These are phyloP conservation scores for Penicillium sp. DNA, from an alignment of 2,329 filamentous ascomycete genomes.

Conservation along the genomic window DNA sequence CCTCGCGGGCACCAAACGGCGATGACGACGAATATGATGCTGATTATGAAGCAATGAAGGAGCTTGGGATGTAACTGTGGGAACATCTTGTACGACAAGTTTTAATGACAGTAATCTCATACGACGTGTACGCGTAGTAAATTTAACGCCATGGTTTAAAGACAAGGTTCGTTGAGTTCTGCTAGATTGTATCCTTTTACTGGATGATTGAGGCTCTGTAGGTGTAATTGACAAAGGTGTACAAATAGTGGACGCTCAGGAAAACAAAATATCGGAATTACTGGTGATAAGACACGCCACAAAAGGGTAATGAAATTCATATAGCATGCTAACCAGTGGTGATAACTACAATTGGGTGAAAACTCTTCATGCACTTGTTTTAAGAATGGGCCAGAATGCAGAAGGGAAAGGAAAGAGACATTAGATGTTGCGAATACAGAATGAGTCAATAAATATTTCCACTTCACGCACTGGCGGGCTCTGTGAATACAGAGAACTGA, in stretches of 20 bases:
- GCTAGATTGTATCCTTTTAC: too few species aligned
- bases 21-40: conserved; percentile 51
- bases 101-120: conserved; percentile 6
- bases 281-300: neutral
- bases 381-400: neutral
- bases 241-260: neutral
- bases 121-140: too few species aligned
- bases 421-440: neutral
- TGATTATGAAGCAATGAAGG: conserved; percentile 66
- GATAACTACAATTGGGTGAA: neutral
- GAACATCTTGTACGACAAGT: neutral
- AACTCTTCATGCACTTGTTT: neutral
- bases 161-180: too few species aligned
- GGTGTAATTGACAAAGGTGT: neutral
- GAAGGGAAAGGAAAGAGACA: neutral
- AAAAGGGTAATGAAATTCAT: neutral
- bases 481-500: conserved; percentile 60
- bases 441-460: neutral
- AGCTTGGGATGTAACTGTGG: conserved; percentile 23
- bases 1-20: neutral
- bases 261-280: neutral
- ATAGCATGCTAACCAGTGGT: neutral
- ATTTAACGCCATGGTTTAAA: too few species aligned
- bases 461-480: conserved; percentile 24
- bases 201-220: too few species aligned